phyloP scores from a whole-genome alignment of 1,284 basidiomycete species.

The Ustanciosporium gigantosporum region DNA sequence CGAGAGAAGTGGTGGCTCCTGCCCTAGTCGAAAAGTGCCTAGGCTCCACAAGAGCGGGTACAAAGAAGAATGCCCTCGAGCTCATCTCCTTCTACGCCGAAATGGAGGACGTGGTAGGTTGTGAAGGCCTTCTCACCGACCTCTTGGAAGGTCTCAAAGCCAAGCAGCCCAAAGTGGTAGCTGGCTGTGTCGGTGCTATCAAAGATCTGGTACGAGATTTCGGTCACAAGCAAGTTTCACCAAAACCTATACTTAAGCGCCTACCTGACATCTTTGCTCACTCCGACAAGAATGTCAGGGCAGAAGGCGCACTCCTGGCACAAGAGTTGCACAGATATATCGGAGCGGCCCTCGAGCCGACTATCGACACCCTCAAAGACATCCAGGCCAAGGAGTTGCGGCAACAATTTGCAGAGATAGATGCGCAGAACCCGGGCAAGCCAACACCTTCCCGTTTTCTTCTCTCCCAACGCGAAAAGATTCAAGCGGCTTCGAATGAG shows the following conservation, averaged over 20 bases:
- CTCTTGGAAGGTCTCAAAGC: constrained; percentile 81
- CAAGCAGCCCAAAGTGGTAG: constrained; percentile 93
- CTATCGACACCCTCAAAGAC: constrained; percentile 89
- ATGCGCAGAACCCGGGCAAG: constrained; percentile 79
- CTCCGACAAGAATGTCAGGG: constrained; percentile 91
- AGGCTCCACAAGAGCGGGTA: constrained; percentile 81
- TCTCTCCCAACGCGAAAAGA: constrained; percentile 68
- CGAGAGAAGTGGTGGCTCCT: constrained; percentile 78
- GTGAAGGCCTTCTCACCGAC: constrained; percentile 81
- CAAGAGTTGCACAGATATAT: constrained; percentile 84
- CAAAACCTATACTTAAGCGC: constrained; percentile 77
- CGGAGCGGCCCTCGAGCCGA: constrained; percentile 83
- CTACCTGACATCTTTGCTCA: constrained; percentile 94
- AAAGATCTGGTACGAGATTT: constrained; percentile 77
- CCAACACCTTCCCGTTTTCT: constrained; percentile 80
- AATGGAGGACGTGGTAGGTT: constrained; percentile 77
- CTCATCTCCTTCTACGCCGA: constrained; percentile 88
- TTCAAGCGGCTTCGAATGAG: constrained; percentile 5
- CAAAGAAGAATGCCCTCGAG: constrained; percentile 86
- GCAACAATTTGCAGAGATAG: constrained; percentile 82
- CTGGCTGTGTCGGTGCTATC: constrained; percentile 76
- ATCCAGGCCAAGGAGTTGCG: constrained; percentile 97
- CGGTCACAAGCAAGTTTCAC: constrained; percentile 76
- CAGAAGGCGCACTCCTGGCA: constrained; percentile 80
- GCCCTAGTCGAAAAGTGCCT: constrained; percentile 94